Evolutionary conservation across 2,329 filamentous ascomycete genomes (phyloP).

Genomic region (Penicillium glabrum): DNA sequence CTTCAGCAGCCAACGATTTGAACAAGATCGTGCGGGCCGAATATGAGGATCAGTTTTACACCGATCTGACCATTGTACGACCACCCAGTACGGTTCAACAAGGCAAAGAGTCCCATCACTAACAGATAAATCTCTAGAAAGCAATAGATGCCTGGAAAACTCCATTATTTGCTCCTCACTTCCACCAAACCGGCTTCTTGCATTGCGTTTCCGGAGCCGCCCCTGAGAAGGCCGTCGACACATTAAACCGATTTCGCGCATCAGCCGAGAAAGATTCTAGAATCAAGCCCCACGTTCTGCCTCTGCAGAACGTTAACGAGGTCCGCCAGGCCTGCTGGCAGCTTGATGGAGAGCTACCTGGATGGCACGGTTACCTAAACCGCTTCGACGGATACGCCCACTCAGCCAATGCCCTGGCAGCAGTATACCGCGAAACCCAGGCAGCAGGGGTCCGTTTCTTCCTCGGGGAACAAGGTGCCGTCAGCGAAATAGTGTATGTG

Average conservation of each 20-base stretch:
- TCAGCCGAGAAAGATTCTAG: conserved; percentile 32
- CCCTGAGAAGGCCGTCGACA: conserved; percentile 49
- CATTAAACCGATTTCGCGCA: conserved; percentile 46
- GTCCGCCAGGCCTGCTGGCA: conserved; percentile 50
- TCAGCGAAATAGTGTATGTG: conserved; percentile 42
- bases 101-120: background rate
- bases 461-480: conserved; percentile 43
- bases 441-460: conserved; percentile 45
- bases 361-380: conserved; percentile 62
- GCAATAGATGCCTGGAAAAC: conserved; percentile 56
- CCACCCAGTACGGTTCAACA: background rate
- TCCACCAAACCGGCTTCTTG: conserved; percentile 53
- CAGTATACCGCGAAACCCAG: conserved; percentile 46
- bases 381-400: conserved; percentile 59
- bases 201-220: conserved; percentile 52
- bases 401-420: conserved; percentile 52
- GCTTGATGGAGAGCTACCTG: conserved; percentile 49
- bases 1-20: conserved; percentile 59
- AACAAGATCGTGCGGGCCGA: conserved; percentile 64
- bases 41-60: conserved; percentile 60
- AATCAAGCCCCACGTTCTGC: conserved; percentile 42
- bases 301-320: conserved; percentile 38
- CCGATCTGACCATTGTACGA: conserved; percentile 53
- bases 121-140: conserved; percentile 32
- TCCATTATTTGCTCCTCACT: conserved; percentile 56